Percentiles rank a stretch among this genome's conserved stretches.
Evolutionary conservation across 108 stramenopile genomes (phyloP).

Genomic region (Asterionellopsis glacialis): DNA sequence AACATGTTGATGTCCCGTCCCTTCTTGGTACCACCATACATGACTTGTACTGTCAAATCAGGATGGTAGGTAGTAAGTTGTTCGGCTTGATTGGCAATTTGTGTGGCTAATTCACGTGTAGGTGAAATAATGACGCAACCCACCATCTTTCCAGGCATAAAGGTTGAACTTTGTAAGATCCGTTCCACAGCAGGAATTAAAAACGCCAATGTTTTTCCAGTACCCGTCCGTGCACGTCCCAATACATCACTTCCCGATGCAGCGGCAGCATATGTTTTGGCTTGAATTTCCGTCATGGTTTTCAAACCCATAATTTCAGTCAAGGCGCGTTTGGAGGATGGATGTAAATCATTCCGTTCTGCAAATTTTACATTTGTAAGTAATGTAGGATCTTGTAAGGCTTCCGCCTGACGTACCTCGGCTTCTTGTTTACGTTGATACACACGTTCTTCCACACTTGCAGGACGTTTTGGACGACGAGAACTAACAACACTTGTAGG

Average conservation of each 20-base stretch:
- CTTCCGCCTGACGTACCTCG: constrained; percentile 35
- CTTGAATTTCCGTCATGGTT: constrained; percentile 90
- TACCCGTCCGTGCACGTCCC: constrained; percentile 92
- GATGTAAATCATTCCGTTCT: constrained; percentile 47
- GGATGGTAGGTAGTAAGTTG: constrained; percentile 39
- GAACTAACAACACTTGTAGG: too few relatives aligned
- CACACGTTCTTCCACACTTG: neutral
- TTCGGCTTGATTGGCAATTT: constrained; percentile 82
- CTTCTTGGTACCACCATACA: constrained; percentile 78
- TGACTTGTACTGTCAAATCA: constrained; percentile 35
- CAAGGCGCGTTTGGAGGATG: constrained; percentile 22
- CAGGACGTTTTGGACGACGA: constrained; percentile 1
- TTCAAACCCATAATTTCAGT: constrained; percentile 34
- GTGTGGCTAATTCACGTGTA: constrained; percentile 88
- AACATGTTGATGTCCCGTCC: constrained; percentile 56
- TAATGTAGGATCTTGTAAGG: constrained; percentile 68
- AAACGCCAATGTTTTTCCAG: constrained; percentile 98
- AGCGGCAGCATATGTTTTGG: constrained; percentile 64
- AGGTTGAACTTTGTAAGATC: constrained; percentile 7
- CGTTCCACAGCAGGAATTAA: constrained; percentile 83
- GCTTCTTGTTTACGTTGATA: neutral
- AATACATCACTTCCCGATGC: constrained; percentile 65
- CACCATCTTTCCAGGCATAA: constrained; percentile 58
- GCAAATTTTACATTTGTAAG: constrained; percentile 43
- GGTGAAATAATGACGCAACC: constrained; percentile 84